Percentiles rank a stretch among this genome's conserved stretches.
These are phyloP conservation scores for Mucor indicus DNA, from an alignment of 371 early-diverging fungal species.

Conservation along the genomic window DNA sequence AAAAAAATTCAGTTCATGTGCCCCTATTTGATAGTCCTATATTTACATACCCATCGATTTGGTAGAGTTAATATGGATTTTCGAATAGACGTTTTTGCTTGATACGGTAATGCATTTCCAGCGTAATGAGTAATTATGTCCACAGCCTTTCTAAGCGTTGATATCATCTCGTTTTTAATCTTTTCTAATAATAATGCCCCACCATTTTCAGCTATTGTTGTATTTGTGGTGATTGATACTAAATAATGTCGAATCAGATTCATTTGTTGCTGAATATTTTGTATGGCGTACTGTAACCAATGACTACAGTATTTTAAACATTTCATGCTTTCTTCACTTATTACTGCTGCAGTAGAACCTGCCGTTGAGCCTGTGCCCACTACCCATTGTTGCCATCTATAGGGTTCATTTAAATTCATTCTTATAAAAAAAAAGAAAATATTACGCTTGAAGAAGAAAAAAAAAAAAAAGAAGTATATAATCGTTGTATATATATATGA, in stretches of 20 bases:
- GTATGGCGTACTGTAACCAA: constrained; percentile 83
- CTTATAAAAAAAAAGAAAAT: too few species aligned
- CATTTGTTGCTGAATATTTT: constrained; percentile 78
- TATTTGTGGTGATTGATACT: constrained; percentile 47
- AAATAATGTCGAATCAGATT: constrained; percentile 63
- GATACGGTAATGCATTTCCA: constrained; percentile 76
- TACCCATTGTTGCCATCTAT: constrained; percentile 76
- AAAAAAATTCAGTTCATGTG: too few species aligned
- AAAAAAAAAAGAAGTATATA: too few species aligned
- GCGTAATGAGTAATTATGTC: constrained; percentile 86
- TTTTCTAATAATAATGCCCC: too few species aligned
- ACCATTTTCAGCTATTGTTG: too few species aligned
- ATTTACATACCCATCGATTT: constrained; percentile 76
- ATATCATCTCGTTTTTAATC: constrained; percentile 79
- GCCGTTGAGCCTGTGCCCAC: constrained; percentile 65
- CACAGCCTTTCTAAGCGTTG: constrained; percentile 81
- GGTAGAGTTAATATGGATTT: constrained; percentile 83
- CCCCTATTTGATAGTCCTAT: too few species aligned
- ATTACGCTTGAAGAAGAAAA: too few species aligned
- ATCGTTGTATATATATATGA: too few species aligned
- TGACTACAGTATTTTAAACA: constrained; percentile 76
- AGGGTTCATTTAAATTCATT: too few species aligned
- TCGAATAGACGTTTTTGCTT: constrained; percentile 75
- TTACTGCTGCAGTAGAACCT: constrained; percentile 67
- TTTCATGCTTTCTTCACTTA: constrained; percentile 77